Evolutionary conservation across 768 basidiomycete species (phyloP), one percentile per base, ranked within the genome.

Genomic region (Mycena alexandri): DNA sequence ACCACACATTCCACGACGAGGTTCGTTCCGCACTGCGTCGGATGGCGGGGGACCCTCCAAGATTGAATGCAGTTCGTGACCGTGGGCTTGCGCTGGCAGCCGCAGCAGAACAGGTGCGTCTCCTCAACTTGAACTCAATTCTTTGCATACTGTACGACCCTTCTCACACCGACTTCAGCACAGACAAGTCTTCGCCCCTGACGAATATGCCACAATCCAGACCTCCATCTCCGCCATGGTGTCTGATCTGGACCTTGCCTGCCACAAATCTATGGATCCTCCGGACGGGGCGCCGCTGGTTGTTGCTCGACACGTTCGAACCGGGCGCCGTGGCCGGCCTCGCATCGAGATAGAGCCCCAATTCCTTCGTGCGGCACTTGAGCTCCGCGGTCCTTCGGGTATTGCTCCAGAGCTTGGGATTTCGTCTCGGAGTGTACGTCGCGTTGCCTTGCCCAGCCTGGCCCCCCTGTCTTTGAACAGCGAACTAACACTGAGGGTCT

Each of bases 371-470:
- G n/a, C n/a, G n/a, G n/a, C n/a, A n/a, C n/a, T n/a, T n/a, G n/a
- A n/a, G n/a, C n/a, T n/a, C n/a, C n/a, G n/a, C n/a, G n/a, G n/a
- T n/a, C 56, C 56, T 13, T 44, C 56, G 7, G 56, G 56, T 7
- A 57, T 57, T 46, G 57, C 46, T 1, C 58, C 58, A 1, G 58
- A 59, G n/a, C 4, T 59, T 24, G 48, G 48, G 21, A 42, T 54
- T 2, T 24, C n/a, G 19, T 43, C 69, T 8, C 69, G 71, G 1
- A 72, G 72, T 34, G 65, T 76, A 5, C 63, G 67, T 0, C 68
- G 71, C 6, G 63, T 61, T 5, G 67, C 69, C 59, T 75, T 8
- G 72, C 54, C 7, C 19, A 66, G 17, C 68, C 73, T 22, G 61
- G 54, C 1, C 25, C 59, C 0, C 72, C 74, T 17, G 70, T 70